These are phyloP conservation scores for Colletotrichum gigasporum DNA, from an alignment of 2,329 filamentous ascomycete species.

Conservation along the genomic window DNA sequence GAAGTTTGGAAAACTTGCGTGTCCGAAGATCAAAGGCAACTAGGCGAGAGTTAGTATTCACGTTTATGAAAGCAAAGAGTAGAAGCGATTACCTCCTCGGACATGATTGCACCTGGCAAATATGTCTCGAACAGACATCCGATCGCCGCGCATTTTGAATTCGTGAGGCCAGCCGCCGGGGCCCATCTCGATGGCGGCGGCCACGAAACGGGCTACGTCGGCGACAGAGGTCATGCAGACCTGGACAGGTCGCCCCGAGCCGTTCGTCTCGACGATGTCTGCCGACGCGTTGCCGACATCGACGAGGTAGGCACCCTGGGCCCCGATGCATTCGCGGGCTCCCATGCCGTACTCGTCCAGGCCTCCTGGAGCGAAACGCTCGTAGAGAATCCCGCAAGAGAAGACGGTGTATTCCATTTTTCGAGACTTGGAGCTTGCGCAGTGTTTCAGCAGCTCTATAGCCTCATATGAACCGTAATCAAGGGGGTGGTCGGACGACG, in stretches of 20 bases:
- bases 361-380: conserved; percentile 76
- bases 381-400: conserved; percentile 80
- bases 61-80: conserved; percentile 3
- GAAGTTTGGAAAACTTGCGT: conserved; percentile 51
- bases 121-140: conserved; percentile 68
- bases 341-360: conserved; percentile 70
- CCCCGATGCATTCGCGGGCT: conserved; percentile 58
- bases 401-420: conserved; percentile 76
- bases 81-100: conserved; percentile 54
- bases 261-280: conserved; percentile 66
- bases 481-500: conserved; percentile 60
- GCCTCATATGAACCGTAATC: conserved; percentile 69
- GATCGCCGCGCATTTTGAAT: conserved; percentile 75
- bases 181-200: conserved; percentile 72
- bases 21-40: conserved; percentile 49
- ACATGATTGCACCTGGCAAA: conserved; percentile 58
- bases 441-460: conserved; percentile 64
- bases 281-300: conserved; percentile 67
- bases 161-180: conserved; percentile 72
- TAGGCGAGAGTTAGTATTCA: conserved; percentile 33
- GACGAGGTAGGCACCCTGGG: conserved; percentile 73
- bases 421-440: conserved; percentile 52
- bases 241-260: conserved; percentile 57
- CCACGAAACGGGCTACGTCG: conserved; percentile 77
- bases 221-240: conserved; percentile 75